These are phyloP conservation scores for Cucurbita moschata DNA, from an alignment of 306 rosid genomes.

Conservation along the genomic window DNA sequence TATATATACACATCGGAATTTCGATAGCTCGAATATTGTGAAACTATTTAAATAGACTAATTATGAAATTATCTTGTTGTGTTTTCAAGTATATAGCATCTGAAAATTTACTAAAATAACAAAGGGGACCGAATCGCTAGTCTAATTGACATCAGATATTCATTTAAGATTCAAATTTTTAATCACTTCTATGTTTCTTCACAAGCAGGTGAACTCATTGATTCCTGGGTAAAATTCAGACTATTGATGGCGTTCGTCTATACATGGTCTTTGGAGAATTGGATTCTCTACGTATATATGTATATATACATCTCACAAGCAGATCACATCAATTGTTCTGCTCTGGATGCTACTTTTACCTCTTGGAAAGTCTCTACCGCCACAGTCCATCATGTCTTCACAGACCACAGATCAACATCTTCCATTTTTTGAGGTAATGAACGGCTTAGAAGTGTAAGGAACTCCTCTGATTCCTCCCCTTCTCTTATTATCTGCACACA, in stretches of 20 bases:
- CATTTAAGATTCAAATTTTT: neutral
- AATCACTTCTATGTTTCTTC: neutral
- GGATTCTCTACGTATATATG: slow-evolving; percentile 2
- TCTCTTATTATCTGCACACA: slow-evolving; percentile 32
- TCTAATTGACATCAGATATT: neutral
- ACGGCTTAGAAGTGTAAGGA: slow-evolving; percentile 16
- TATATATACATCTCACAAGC: slow-evolving; percentile 29
- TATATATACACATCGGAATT: neutral
- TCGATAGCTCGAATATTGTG: neutral
- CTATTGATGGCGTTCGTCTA: neutral
- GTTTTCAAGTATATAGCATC: neutral
- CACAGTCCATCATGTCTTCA: slow-evolving; percentile 2
- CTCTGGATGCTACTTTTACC: slow-evolving; percentile 24
- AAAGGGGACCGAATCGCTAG: neutral
- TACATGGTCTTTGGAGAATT: slow-evolving; percentile 3
- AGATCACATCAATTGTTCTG: slow-evolving; percentile 13
- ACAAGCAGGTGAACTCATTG: neutral
- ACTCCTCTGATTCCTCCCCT: slow-evolving; percentile 35
- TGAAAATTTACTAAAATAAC: neutral
- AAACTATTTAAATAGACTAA: neutral
- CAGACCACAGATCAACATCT: neutral
- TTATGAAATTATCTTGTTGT: neutral
- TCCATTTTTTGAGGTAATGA: neutral
- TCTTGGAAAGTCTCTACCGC: neutral
- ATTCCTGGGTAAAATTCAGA: slow-evolving; percentile 1